Conservation (phyloP, 2,329 filamentous ascomycete genomes). For the Ilyonectria sp. region DNA sequence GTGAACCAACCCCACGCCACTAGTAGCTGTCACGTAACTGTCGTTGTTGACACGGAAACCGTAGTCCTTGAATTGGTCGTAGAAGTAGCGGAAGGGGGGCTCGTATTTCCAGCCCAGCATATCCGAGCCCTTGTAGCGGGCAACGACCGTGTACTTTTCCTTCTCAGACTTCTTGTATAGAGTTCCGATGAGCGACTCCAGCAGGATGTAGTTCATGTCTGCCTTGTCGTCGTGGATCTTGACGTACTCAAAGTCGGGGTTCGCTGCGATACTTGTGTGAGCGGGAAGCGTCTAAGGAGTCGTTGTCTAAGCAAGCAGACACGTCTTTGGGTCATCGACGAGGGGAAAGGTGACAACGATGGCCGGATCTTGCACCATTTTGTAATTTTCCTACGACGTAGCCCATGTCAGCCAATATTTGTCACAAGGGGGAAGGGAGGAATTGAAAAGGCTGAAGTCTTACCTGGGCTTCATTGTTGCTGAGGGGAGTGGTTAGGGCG, state of each 20-base stretch:
- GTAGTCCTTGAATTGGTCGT: conserved; percentile 73
- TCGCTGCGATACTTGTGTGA: conserved; percentile 79
- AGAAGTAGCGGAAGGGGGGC: conserved; percentile 81
- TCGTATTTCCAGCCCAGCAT: conserved; percentile 82
- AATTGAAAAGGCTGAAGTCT: too few relatives aligned
- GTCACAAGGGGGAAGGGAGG: too few relatives aligned
- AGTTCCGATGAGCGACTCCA: conserved; percentile 77
- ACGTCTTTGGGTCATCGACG: conserved; percentile 75
- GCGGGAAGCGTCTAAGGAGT: conserved; percentile 87
- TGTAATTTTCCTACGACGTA: conserved; percentile 76
- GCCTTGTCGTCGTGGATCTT: conserved; percentile 78
- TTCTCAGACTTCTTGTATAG: conserved; percentile 85
- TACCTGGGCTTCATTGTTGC: conserved; percentile 76
- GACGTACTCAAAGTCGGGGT: conserved; percentile 85
- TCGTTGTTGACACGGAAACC: conserved; percentile 80
- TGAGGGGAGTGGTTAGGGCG: conserved; percentile 80
- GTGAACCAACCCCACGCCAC: conserved; percentile 83
- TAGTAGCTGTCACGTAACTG: conserved; percentile 79
- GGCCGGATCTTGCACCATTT: conserved; percentile 81
- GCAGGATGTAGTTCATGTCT: conserved; percentile 77
- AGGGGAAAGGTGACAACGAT: conserved; percentile 81
- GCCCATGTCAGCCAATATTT: too few relatives aligned
- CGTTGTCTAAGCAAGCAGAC: conserved; percentile 70
- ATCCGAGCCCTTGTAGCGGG: conserved; percentile 60
- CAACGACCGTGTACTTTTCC: conserved; percentile 76